Evolutionary conservation across 2,329 filamentous ascomycete species (phyloP), one percentile per base, ranked within the genome.

Genomic region (Cercospora citrullina): DNA sequence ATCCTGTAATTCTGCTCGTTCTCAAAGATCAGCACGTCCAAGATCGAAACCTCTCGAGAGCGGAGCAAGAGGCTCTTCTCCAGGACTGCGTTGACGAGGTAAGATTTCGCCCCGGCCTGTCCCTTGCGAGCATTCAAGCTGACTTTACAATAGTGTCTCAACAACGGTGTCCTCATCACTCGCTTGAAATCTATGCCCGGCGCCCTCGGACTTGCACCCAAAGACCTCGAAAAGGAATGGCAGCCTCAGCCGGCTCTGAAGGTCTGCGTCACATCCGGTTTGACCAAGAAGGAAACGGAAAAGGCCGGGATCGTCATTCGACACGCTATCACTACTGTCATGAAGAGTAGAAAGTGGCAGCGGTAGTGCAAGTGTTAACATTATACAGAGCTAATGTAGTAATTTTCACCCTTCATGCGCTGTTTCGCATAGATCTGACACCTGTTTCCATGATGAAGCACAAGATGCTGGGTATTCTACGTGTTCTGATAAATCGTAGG

Each of bases 61-160:
- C 9, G 36, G 94, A 97, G 70, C 93, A 98, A 80, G 93, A 97
- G 75, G 87, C 88, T 67, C 80, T 98, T 18, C 81, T 99, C 67
- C 90, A 96, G 76, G 95, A 99, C 75, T 90, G 92, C 72, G 93
- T 97, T n/a, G 96, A 99, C 69, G 95, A 99, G 90, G 94, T 96
- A 85, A 75, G 87, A 5, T 5, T 14, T 23, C 23, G 5, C 18
- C 21, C 48, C 48, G 4, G 21, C 48, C 14, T 30, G 8, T 51
- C 8, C 12, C 33, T 30, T 21, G 21, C 8, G 23, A n/a, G 48
- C 6, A 39, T 48, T n/a, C 6, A 42, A n/a, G 58, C 66, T 72
- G 39, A 74, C 67, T 14, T 28, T 14, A 26, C 31, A 4, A 62
- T 71, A 97, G 93, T 85, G 89, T 65, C 87, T 98, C 65, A 86